phyloP scores from a whole-genome alignment of 2,329 filamentous ascomycete genomes.

The Fusarium paranaense region DNA sequence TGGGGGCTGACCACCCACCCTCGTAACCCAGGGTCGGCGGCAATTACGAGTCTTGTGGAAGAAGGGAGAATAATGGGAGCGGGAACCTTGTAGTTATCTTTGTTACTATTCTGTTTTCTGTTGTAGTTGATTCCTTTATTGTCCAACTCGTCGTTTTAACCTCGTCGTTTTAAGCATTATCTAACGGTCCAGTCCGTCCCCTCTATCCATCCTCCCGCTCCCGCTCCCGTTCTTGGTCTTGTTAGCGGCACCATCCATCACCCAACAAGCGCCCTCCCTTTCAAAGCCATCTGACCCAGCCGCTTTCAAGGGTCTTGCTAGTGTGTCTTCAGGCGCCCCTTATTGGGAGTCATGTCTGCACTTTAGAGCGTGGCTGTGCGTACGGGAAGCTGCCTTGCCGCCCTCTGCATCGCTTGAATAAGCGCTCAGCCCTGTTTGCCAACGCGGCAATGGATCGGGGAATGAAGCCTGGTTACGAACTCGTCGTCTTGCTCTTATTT shows the following conservation, averaged over 20 bases:
- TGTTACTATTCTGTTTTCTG: neutral
- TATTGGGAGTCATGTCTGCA: neutral
- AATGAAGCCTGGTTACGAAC: neutral
- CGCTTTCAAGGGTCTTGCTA: neutral
- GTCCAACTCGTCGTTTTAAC: neutral
- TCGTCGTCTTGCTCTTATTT: neutral
- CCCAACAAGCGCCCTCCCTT: neutral
- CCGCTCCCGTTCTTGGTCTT: neutral
- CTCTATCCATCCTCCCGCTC: neutral
- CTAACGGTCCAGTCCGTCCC: neutral
- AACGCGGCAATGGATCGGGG: neutral
- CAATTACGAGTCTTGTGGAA: neutral
- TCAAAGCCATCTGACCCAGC: neutral
- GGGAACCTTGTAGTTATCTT: neutral
- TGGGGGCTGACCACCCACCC: neutral
- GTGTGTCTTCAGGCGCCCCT: neutral
- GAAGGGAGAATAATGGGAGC: neutral
- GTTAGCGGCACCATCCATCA: neutral
- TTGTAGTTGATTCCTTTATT: neutral
- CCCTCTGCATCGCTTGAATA: neutral
- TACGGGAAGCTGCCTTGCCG: neutral
- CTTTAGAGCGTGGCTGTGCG: neutral
- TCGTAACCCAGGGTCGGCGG: neutral
- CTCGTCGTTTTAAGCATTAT: neutral
- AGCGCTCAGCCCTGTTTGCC: conserved; percentile 1